Percentiles rank a stretch among this genome's conserved stretches.
Evolutionary conservation across 768 basidiomycete genomes (phyloP).

Genomic region (Glaciozyma antarctica): DNA sequence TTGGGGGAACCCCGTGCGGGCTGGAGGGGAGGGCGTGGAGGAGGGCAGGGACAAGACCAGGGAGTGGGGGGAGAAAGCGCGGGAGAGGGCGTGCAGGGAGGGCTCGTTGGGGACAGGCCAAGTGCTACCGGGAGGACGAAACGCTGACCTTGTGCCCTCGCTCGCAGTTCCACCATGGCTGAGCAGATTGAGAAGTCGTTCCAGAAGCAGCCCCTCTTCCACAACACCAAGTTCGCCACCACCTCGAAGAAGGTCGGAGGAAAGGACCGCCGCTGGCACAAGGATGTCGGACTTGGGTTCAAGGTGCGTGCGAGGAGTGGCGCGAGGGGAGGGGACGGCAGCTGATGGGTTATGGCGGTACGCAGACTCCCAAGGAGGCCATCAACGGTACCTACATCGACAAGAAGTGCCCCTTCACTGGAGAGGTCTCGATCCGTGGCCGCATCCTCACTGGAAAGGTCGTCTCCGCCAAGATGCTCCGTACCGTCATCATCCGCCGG

Average conservation of each 20-base stretch:
- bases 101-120: background rate
- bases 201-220: conserved; percentile 97
- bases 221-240: conserved; percentile 91
- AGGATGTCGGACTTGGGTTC: conserved; percentile 44
- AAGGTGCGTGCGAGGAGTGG: conserved; percentile 16
- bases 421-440: conserved; percentile 93
- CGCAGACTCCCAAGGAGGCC: conserved; percentile 80
- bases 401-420: conserved; percentile 99
- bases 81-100: background rate
- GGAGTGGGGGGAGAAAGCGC: background rate
- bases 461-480: conserved; percentile 98
- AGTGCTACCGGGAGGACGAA: background rate
- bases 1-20: too few species aligned
- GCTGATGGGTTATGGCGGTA: background rate
- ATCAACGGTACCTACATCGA: conserved; percentile 92
- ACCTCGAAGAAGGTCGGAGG: conserved; percentile 79
- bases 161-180: conserved; percentile 37
- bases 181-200: conserved; percentile 88
- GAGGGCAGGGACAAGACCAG: background rate
- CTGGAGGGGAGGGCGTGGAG: background rate
- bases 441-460: conserved; percentile 98
- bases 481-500: conserved; percentile 86
- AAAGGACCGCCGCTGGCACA: conserved; percentile 97
- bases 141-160: too few species aligned
- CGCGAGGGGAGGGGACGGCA: background rate